These are phyloP conservation scores for Colletotrichum cereale DNA, from an alignment of 2,329 filamentous ascomycete species.

Conservation along the genomic window DNA sequence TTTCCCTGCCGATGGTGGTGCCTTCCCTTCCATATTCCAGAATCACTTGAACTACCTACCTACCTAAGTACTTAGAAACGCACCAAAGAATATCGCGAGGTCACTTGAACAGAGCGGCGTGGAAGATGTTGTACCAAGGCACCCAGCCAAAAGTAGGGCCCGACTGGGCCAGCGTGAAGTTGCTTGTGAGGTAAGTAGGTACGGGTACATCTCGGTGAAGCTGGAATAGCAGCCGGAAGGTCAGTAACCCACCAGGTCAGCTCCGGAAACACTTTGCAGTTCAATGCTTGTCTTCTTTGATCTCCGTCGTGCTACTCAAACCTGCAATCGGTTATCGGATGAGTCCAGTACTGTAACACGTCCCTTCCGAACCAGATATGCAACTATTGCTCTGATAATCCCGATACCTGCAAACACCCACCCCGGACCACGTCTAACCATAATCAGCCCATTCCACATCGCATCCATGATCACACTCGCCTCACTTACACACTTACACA, in stretches of 20 bases:
- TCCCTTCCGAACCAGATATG: background rate
- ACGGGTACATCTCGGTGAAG: background rate
- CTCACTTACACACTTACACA: constrained; percentile 14
- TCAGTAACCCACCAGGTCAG: background rate
- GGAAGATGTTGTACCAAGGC: no score
- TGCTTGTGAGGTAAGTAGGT: background rate
- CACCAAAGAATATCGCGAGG: background rate
- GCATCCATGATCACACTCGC: constrained; percentile 7
- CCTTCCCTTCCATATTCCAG: background rate
- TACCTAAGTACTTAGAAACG: background rate
- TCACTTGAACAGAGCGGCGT: background rate
- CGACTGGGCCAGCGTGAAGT: background rate
- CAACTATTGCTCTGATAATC: background rate
- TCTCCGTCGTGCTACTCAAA: background rate
- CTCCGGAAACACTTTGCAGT: background rate
- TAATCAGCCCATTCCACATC: constrained; percentile 34
- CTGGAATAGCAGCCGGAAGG: background rate
- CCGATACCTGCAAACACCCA: constrained; percentile 17
- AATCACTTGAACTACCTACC: background rate
- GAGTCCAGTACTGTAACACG: background rate
- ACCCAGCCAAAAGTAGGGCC: background rate
- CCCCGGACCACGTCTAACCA: background rate
- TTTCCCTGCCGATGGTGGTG: background rate
- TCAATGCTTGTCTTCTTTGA: background rate
- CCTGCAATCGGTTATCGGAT: background rate